Evolutionary conservation across 179 eudicot species (phyloP).

Genomic region (Silene vulgaris): DNA sequence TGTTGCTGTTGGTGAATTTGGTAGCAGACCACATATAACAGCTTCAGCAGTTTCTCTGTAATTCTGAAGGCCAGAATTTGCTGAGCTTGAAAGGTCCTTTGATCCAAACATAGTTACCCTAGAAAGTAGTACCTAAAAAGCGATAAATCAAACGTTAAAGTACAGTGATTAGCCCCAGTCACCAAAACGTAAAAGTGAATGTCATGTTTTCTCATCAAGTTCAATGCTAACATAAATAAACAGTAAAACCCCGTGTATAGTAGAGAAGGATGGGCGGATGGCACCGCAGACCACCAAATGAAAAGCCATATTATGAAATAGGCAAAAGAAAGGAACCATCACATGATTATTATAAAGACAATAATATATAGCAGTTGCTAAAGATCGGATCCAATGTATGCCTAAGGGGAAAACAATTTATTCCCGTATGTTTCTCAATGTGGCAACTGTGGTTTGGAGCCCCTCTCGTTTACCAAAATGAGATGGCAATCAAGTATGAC

Average conservation of each 20-base stretch:
- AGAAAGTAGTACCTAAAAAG: slow-evolving; percentile 69
- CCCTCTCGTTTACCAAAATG: no score
- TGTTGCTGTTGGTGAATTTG: slow-evolving; percentile 78
- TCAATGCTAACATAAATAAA: neutral
- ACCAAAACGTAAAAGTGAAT: neutral
- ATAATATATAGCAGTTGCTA: no score
- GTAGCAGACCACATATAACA: slow-evolving; percentile 83
- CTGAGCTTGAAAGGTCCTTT: slow-evolving; percentile 49
- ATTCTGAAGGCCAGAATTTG: slow-evolving; percentile 47
- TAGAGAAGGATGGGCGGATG: neutral
- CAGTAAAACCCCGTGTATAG: neutral
- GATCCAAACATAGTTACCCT: slow-evolving; percentile 66
- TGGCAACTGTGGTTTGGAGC: no score
- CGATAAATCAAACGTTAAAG: slow-evolving; percentile 10
- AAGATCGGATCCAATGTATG: no score
- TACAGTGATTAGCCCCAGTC: slow-evolving; percentile 13
- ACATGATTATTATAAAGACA: no score
- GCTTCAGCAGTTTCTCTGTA: slow-evolving; percentile 80
- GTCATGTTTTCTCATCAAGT: neutral
- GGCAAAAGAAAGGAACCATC: neutral
- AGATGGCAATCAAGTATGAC: no score
- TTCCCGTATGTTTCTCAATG: no score
- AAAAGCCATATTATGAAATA: no score
- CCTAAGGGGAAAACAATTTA: no score
- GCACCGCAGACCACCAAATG: neutral